Conservation (phyloP, 2,329 filamentous ascomycete species). For the Scopulariopsis brevicaulis region DNA sequence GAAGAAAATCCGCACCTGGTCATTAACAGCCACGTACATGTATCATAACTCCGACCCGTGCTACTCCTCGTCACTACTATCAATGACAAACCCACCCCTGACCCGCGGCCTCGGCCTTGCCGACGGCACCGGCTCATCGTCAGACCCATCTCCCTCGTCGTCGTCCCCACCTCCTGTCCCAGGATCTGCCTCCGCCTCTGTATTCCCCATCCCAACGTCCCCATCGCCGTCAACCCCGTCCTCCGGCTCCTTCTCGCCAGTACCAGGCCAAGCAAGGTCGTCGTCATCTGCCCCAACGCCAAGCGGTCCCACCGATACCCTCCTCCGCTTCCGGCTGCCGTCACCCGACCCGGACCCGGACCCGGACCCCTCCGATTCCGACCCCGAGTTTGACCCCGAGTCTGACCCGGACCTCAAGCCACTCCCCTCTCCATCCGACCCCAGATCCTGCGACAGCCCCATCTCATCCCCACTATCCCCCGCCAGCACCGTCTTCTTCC, state of each 20-base stretch:
- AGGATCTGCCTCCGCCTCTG: conserved; percentile 11
- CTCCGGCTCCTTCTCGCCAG: conserved; percentile 1
- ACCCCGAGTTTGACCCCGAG: conserved; percentile 6
- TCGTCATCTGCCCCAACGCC: conserved; percentile 11
- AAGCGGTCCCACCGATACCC: conserved; percentile 18
- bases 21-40: background rate
- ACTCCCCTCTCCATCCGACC: conserved; percentile 15
- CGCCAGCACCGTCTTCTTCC: conserved; percentile 13
- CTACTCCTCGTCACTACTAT: conserved; percentile 47
- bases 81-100: conserved; percentile 42
- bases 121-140: conserved; percentile 22
- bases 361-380: conserved; percentile 15
- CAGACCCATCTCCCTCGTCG: conserved; percentile 13
- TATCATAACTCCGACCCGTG: background rate
- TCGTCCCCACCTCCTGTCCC: background rate
- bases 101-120: conserved; percentile 28
- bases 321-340: conserved; percentile 22
- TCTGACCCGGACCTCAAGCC: background rate
- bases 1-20: background rate
- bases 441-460: conserved; percentile 14
- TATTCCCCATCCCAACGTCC: conserved; percentile 9
- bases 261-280: conserved; percentile 15
- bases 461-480: conserved; percentile 16
- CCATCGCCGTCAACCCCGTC: conserved; percentile 8
- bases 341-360: background rate